Evolutionary conservation across 495 filamentous ascomycete species (phyloP).

Genomic region (Tuber microsphaerosporum): DNA sequence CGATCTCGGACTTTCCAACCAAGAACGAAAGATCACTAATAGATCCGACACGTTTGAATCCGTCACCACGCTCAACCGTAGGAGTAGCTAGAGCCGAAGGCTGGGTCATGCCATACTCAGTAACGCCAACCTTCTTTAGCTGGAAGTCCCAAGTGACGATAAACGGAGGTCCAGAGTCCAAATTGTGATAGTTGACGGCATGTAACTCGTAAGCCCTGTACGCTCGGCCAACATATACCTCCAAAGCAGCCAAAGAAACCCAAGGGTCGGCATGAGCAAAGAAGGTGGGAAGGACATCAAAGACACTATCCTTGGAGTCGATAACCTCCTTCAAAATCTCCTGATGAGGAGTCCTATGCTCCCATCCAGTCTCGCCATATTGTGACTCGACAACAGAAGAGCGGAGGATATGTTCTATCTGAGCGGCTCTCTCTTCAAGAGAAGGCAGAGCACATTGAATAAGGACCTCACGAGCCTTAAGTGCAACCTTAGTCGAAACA

Average conservation of each 20-base stretch:
- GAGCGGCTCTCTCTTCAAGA: slow-evolving; percentile 81
- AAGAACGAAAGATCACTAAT: slow-evolving; percentile 95
- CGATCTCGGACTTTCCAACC: slow-evolving; percentile 56
- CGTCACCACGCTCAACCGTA: slow-evolving; percentile 52
- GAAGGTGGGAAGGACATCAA: slow-evolving; percentile 89
- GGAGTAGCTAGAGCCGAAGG: slow-evolving; percentile 86
- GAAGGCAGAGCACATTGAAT: slow-evolving; percentile 96
- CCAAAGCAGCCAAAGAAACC: slow-evolving; percentile 88
- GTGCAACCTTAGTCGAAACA: slow-evolving; percentile 83
- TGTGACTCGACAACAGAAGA: slow-evolving; percentile 94
- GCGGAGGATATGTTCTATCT: slow-evolving; percentile 98
- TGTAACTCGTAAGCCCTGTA: slow-evolving; percentile 92
- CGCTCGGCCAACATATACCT: slow-evolving; percentile 91
- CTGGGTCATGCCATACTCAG: slow-evolving; percentile 75
- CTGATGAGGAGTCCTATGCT: slow-evolving; percentile 82
- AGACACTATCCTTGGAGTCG: slow-evolving; percentile 96
- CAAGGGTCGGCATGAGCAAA: slow-evolving; percentile 89
- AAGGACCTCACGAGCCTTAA: slow-evolving; percentile 92
- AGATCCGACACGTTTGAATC: slow-evolving; percentile 75
- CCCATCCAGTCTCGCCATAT: slow-evolving; percentile 96
- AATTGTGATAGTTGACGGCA: slow-evolving; percentile 73
- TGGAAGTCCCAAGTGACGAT: slow-evolving; percentile 92
- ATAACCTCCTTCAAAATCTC: slow-evolving; percentile 91
- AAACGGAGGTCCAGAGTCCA: slow-evolving; percentile 67
- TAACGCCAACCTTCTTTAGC: slow-evolving; percentile 80